Base-by-base conservation (phyloP, 2,329 filamentous ascomycete genomes). In the Paecilomyces formosus region DNA sequence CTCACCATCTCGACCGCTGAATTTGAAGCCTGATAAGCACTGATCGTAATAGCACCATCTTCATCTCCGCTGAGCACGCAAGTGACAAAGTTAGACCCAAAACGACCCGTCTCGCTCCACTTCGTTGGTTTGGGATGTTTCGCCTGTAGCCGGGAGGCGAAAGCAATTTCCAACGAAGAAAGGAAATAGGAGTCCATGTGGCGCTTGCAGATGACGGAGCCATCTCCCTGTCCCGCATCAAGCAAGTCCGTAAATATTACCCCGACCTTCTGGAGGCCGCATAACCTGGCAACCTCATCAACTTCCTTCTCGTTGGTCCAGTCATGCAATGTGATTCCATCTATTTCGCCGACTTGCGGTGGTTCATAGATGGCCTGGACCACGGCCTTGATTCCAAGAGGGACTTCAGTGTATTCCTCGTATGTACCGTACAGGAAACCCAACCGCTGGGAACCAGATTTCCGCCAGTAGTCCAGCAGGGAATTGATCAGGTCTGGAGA, bases 341-440 rank as follows among this genome's bases (percentile, higher is more conserved):
- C 94, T 13, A 87, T 70, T 74, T 99, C 94, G 65, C 92, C 87
- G 35, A 93, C 79, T 71, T 99, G 94, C 2, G 94, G 94, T 3
- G 92, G 90, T 71, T 99, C 94, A 68, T 97, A 99, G 63, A 99
- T 96, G 49, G 92, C 93, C 76, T 99, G 92, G 0, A 99, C 92
- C 1, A 99, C 85, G 15, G 93, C 93, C 76, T 99, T 99, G 58
- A 96, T 85, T 9, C 95, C 95, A 0, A 99, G 82, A 0, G 94
- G 95, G 3, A 99, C 91, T 70, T 96, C 91, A 2, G 87, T 83
- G 71, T 99, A 99, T 73, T 96, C 90, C 62, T 89, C 85, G 69
- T 96, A 97, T 56, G 86, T 86, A 18, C 94, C 94, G 66, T 97
- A 99, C 5, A 99, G 78, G 68, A 92, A 96, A 5, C 93, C 94